Evolutionary conservation across 176 grass and related monocot genomes (phyloP), one percentile per base, ranked within the genome.

Genomic region (Elymus sibiricus): DNA sequence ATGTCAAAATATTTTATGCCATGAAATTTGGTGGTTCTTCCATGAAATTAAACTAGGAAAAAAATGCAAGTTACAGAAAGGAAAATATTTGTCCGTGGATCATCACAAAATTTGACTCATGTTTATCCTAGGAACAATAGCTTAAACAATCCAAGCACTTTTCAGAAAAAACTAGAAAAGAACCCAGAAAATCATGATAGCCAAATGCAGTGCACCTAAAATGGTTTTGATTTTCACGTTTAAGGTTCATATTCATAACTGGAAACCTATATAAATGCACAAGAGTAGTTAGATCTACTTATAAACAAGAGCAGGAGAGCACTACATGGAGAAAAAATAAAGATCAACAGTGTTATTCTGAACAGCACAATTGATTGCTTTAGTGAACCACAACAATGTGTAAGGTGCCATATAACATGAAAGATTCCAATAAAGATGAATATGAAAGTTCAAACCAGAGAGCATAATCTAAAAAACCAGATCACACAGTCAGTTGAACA

Each of bases 31-130:
- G 47, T 67, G 68, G 21, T 81, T 80, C 31, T 62, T 78, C 26
- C 5, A 37, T 67, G 53, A 31, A 84, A 90, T 67, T 78, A 84
- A 86, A 79, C 77, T 69, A 76, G 44, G 53, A n/a, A 70, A 64
- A 49, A 27, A 56, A 66, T 28, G 73, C 26, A 46, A n/a, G 40
- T 42, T 53, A 53, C 5, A 74, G 12, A 46, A 27, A 70, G 11
- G 7, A 70, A 39, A 73, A 73, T 13, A 44, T 74, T 25, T 74
- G 43, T 11, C 55, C 15, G 60, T 61, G 8, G 66, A 43, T 70
- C 69, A 51, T 83, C 73, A 15, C 25, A 75, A 75, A 27, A 81
- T 81, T 69, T 11, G 11, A 74, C 76, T 67, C 14, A 5, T 82
- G 60, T 37, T 87, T 56, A 78, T 79, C 32, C 32, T 28, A 10